phyloP scores from a whole-genome alignment of 371 early-diverging fungal genomes.

The Gilbertella persicaria region DNA sequence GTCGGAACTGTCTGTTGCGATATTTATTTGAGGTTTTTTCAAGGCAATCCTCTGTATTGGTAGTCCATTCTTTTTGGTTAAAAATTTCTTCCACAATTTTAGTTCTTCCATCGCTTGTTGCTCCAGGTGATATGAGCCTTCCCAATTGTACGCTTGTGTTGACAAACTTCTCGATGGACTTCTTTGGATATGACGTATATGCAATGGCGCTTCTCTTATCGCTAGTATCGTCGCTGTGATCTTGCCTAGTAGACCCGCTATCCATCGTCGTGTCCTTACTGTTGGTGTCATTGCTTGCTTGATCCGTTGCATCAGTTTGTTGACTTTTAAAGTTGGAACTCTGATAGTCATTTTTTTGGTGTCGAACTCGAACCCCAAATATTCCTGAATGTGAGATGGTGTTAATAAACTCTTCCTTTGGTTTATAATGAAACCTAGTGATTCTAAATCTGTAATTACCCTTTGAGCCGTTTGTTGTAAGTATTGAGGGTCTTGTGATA shows the following conservation, averaged over 20 bases:
- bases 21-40: not conserved
- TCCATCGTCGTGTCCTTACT: not conserved
- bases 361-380: conserved; percentile 13
- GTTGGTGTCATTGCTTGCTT: not conserved
- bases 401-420: conserved; percentile 7
- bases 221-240: conserved; percentile 12
- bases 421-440: conserved; percentile 17
- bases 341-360: conserved; percentile 9
- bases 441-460: conserved; percentile 4
- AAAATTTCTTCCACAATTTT: conserved; percentile 7
- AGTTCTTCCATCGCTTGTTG: not conserved
- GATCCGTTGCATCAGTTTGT: not conserved
- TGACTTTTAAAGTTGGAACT: conserved; percentile 1
- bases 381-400: conserved; percentile 11
- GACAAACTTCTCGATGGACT: conserved; percentile 1
- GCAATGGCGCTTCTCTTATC: conserved; percentile 8
- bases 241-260: conserved; percentile 14
- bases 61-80: conserved; percentile 13
- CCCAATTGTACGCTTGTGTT: conserved; percentile 1
- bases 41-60: conserved; percentile 1
- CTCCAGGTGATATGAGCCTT: conserved; percentile 1
- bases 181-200: conserved; percentile 4
- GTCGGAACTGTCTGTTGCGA: conserved; percentile 13
- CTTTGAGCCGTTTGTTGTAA: not conserved
- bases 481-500: conserved; percentile 1